Evolutionary conservation across 257 asterid genomes (phyloP), one percentile per base, ranked within the genome.

Genomic region (Agastache rugosa): DNA sequence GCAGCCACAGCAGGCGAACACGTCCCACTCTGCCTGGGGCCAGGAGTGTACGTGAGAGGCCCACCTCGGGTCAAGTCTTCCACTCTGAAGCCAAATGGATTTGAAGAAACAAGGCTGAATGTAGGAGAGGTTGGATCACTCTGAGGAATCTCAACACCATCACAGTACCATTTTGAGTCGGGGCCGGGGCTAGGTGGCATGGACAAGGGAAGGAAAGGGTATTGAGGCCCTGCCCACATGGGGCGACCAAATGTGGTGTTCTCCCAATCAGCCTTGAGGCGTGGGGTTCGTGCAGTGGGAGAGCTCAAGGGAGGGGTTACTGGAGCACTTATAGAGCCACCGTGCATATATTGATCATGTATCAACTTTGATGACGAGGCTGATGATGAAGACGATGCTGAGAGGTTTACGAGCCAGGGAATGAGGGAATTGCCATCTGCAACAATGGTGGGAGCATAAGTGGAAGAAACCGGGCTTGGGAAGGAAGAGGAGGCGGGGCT

Each of bases 291-390:
- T 67, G 84, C 77, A 53, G 89, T 86, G 15, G 96, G 96, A 5
- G 96, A 86, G 89, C 92, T 90, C 53, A 84, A 60, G 27, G 96
- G 96, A 82, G 96, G 96, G 35, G 96, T 86, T 4, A 90, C 89
- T 0, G 96, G 96, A 53, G 96, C 96, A 65, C 96, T 90, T 44
- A 87, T 71, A 42, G 95, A 87, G 59, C 96, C 95, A 27, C 88
- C 81, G 12, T 83, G 88, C 63, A 83, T 78, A 16, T 82, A 81
- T 34, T 88, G 82, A 50, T n/a, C n/a, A n/a, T 82, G 83, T 14
- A 82, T 90, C 12, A 74, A 79, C 54, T 86, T 87, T 34, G 91
- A 76, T 14, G 93, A 83, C 11, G 86, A 68, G 41, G 84, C 58
- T 27, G 81, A 59, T 1, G 90, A 80, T 0, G 90, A 82, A 11